Conservation (phyloP, 179 eudicot species). For the Beta lomatogona region DNA sequence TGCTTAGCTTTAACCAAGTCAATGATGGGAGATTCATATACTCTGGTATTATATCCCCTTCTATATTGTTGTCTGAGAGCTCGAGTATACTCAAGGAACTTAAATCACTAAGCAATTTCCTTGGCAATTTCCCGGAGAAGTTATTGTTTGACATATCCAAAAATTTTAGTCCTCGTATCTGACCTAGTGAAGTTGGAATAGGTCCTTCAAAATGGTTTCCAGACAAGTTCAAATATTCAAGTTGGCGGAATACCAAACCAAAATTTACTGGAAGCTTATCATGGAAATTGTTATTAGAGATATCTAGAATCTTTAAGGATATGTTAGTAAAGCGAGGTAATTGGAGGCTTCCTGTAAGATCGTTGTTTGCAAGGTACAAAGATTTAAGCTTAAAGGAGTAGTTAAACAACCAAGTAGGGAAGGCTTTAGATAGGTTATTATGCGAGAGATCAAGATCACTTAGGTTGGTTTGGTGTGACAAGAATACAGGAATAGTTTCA, state of each 20-base stretch:
- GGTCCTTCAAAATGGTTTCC: constrained; percentile 19
- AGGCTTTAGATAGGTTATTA: not conserved
- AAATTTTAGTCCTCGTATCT: not conserved
- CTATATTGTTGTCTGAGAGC: not conserved
- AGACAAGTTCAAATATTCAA: not conserved
- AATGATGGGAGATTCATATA: not conserved
- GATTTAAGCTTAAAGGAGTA: not conserved
- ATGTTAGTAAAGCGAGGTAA: not conserved
- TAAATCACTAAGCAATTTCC: not conserved
- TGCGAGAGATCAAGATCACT: constrained; percentile 1
- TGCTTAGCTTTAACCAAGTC: not conserved
- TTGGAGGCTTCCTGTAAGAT: constrained; percentile 13
- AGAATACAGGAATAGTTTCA: not conserved
- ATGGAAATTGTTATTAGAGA: constrained; percentile 10
- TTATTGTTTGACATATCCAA: constrained; percentile 25
- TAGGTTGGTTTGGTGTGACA: constrained; percentile 8
- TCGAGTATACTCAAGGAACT: not conserved
- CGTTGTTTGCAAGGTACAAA: not conserved
- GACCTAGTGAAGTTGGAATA: constrained; percentile 11
- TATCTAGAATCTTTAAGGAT: not conserved
- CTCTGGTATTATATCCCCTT: constrained; percentile 14
- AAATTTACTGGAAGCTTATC: not conserved
- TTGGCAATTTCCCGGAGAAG: constrained; percentile 21
- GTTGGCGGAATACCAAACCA: not conserved
- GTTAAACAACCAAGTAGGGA: constrained; percentile 16